Evolutionary conservation across 768 basidiomycete genomes (phyloP).

Genomic region (Mycena vulgaris): DNA sequence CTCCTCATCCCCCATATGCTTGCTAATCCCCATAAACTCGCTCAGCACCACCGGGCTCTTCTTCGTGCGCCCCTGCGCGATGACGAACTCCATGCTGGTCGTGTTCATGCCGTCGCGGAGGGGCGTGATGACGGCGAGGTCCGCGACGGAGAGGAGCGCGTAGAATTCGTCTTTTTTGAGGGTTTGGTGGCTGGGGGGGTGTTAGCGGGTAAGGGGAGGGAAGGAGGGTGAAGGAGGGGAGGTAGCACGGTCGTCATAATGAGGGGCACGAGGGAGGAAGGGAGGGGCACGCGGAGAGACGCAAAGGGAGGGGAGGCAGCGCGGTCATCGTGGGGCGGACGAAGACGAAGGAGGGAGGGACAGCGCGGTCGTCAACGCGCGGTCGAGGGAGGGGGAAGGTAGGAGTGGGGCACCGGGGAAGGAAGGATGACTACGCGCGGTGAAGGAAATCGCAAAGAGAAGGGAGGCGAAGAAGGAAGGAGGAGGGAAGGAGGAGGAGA

Average conservation of each 20-base stretch:
- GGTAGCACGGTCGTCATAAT: too few relatives aligned
- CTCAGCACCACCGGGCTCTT: constrained; percentile 91
- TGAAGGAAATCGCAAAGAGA: too few relatives aligned
- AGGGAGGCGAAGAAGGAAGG: too few relatives aligned
- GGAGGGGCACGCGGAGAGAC: too few relatives aligned
- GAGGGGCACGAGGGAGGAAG: too few relatives aligned
- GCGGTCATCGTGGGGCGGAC: background rate
- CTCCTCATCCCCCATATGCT: constrained; percentile 92
- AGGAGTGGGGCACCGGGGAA: background rate
- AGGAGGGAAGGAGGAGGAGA: background rate
- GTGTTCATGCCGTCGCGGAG: constrained; percentile 99
- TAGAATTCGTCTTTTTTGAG: constrained; percentile 99
- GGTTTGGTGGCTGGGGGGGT: constrained; percentile 86
- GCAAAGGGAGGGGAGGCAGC: too few relatives aligned
- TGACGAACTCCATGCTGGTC: constrained; percentile 97
- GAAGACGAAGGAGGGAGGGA: background rate
- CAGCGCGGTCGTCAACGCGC: background rate
- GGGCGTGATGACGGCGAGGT: constrained; percentile 95
- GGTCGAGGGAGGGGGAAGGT: background rate
- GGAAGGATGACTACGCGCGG: too few relatives aligned
- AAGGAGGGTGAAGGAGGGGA: background rate
- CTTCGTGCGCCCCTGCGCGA: constrained; percentile 90
- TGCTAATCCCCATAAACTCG: constrained; percentile 98
- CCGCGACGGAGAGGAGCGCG: constrained; percentile 92
- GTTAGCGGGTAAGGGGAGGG: background rate